Percentiles rank a stretch among this genome's conserved stretches.
phyloP scores from a whole-genome alignment of 176 grass and related monocot species.

The Tuctoria greenei region DNA sequence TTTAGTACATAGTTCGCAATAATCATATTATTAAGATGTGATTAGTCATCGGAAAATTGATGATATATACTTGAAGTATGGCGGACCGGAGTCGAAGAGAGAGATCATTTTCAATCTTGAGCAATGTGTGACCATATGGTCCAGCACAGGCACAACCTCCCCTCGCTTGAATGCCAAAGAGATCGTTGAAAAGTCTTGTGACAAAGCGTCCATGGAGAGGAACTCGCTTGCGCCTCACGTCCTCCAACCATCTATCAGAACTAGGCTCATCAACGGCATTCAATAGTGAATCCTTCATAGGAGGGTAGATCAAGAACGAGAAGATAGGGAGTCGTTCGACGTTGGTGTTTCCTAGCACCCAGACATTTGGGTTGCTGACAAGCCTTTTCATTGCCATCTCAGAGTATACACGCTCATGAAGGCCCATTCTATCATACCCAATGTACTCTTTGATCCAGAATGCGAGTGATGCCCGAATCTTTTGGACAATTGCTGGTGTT shows the following conservation, averaged over 20 bases:
- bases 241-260: neutral
- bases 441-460: conserved; percentile 78
- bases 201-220: conserved; percentile 69
- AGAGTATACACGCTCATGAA: conserved; percentile 36
- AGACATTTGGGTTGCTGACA: conserved; percentile 27
- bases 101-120: conserved; percentile 37
- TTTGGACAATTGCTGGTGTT: conserved; percentile 67
- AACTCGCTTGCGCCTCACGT: neutral
- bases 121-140: conserved; percentile 67
- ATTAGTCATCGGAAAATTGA: neutral
- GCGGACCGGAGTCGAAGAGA: conserved; percentile 57
- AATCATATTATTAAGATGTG: neutral
- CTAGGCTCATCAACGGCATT: neutral
- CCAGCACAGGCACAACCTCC: conserved; percentile 74
- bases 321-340: conserved; percentile 57
- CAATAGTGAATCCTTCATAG: neutral
- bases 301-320: conserved; percentile 63
- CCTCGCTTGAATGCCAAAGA: conserved; percentile 76
- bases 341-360: conserved; percentile 52
- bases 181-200: conserved; percentile 64
- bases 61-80: conserved; percentile 43
- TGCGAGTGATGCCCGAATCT: conserved; percentile 55
- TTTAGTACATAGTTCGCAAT: neutral
- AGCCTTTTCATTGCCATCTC: conserved; percentile 49
- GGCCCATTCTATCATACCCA: conserved; percentile 44